Evolutionary conservation across 768 basidiomycete genomes (phyloP), one percentile per base, ranked within the genome.

Genomic region (Boletus tomentosulus): DNA sequence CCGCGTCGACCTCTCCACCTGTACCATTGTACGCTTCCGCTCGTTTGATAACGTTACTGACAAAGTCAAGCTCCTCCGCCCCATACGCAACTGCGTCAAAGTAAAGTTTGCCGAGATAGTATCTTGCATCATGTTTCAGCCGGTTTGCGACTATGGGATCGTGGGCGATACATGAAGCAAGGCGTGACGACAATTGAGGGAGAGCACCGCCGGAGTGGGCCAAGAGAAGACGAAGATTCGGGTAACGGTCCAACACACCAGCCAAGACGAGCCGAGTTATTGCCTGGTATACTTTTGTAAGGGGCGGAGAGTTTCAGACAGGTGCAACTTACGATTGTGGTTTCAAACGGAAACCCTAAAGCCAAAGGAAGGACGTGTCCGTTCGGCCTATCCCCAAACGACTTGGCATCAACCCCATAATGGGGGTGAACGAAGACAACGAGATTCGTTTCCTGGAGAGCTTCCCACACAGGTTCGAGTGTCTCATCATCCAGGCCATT

Each of bases 81-180:
- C 92, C 92, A 69, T 94, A 94, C 7, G 87, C 82, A n/a, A 95
- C 89, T 1, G 92, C 90, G 63, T 94, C 92, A 63, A 85, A 84
- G 62, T 84, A 92, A 15, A 94, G 74, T 67, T 79, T 83, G 0
- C 88, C 87, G 19, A 94, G 74, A 68, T 93, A 94, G 65, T 82
- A 89, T 35, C 92, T 81, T 24, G 88, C 88, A 66, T 95, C 91
- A 61, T 92, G 86, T 65, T 84, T 76, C 41, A 94, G 75, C 39
- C 90, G 76, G 2, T 81, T 79, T 19, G 86, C 83, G 28, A 91
- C 88, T 51, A 84, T 68, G 3, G 92, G 92, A 67, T 95, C 92
- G 63, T 95, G 92, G 54, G 80, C 78, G 58, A 95, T 86, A 64
- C 92, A 94, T 3, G 87, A 89, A 0, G 89, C 85, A 35, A 95